Percentiles rank a stretch among this genome's conserved stretches.
Evolutionary conservation across 2,329 filamentous ascomycete genomes (phyloP).

Genomic region (Nothophoma quercina): DNA sequence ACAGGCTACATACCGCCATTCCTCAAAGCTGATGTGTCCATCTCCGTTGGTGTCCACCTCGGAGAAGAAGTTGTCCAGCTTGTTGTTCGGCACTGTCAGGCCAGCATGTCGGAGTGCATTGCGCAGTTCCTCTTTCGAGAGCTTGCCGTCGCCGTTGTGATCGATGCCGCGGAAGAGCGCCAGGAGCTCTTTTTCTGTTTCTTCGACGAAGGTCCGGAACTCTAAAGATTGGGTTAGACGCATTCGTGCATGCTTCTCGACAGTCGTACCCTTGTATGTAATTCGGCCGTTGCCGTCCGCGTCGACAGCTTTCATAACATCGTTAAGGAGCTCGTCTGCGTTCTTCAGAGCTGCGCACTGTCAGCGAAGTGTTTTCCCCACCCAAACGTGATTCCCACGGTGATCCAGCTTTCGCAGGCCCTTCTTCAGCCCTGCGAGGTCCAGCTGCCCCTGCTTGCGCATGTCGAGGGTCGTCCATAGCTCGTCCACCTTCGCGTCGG

Average conservation of each 20-base stretch:
- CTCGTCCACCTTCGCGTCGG: slow-evolving; percentile 80
- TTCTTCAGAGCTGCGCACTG: slow-evolving; percentile 76
- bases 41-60: slow-evolving; percentile 91
- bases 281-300: slow-evolving; percentile 88
- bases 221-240: too few relatives aligned
- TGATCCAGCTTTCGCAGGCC: slow-evolving; percentile 90
- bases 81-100: slow-evolving; percentile 76
- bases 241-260: too few relatives aligned
- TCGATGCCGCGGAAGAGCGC: slow-evolving; percentile 88
- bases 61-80: slow-evolving; percentile 84
- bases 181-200: slow-evolving; percentile 84
- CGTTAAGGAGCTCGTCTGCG: slow-evolving; percentile 82
- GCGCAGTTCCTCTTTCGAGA: slow-evolving; percentile 86
- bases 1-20: slow-evolving; percentile 85
- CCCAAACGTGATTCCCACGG: slow-evolving; percentile 64
- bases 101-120: slow-evolving; percentile 80
- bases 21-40: slow-evolving; percentile 85
- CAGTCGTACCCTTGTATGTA: slow-evolving; percentile 83
- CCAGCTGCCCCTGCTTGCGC: slow-evolving; percentile 77
- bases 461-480: slow-evolving; percentile 87
- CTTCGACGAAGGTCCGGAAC: slow-evolving; percentile 86
- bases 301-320: slow-evolving; percentile 84
- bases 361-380: slow-evolving; percentile 26
- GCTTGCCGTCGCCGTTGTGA: slow-evolving; percentile 79
- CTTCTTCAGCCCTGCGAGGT: slow-evolving; percentile 82